phyloP scores from a whole-genome alignment of 1,284 basidiomycete genomes.

The Xerocomus cyaneibrunnescens region DNA sequence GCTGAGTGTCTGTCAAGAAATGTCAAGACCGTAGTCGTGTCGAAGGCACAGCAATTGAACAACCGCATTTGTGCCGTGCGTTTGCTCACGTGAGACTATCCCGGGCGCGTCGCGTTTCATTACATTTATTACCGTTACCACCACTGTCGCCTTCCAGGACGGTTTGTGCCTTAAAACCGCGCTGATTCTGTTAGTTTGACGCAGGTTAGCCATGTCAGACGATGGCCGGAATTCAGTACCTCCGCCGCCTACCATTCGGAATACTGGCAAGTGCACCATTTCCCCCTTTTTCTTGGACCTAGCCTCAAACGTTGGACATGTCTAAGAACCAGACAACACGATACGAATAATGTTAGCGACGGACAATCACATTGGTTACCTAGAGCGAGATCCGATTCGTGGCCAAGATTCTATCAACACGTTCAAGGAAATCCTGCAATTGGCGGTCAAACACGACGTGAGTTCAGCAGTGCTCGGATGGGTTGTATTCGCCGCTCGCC shows the following conservation, averaged over 20 bases:
- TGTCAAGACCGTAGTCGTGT: conserved; percentile 2
- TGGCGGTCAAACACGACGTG: conserved; percentile 87
- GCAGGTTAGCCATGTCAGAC: conserved; percentile 26
- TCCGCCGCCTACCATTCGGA: conserved; percentile 37
- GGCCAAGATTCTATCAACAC: conserved; percentile 96
- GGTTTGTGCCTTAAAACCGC: neutral
- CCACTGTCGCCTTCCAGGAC: neutral
- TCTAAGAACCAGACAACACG: conserved; percentile 59
- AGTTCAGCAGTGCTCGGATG: conserved; percentile 27
- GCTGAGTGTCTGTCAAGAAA: neutral
- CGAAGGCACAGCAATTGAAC: neutral
- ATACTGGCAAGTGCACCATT: conserved; percentile 37
- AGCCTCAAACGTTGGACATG: conserved; percentile 4
- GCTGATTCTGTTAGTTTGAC: neutral
- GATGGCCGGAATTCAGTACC: conserved; percentile 21
- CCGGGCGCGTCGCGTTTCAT: conserved; percentile 10
- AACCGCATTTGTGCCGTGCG: neutral
- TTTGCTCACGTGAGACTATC: conserved; percentile 14
- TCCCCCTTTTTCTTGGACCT: neutral
- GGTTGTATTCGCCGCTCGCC: neutral
- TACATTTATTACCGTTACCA: no score
- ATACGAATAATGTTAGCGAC: conserved; percentile 88
- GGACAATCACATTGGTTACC: conserved; percentile 95
- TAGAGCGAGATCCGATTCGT: conserved; percentile 92
- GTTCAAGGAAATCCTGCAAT: conserved; percentile 90